Evolutionary conservation across 495 filamentous ascomycete species (phyloP), one percentile per base, ranked within the genome.

Genomic region (Podospora anserina): DNA sequence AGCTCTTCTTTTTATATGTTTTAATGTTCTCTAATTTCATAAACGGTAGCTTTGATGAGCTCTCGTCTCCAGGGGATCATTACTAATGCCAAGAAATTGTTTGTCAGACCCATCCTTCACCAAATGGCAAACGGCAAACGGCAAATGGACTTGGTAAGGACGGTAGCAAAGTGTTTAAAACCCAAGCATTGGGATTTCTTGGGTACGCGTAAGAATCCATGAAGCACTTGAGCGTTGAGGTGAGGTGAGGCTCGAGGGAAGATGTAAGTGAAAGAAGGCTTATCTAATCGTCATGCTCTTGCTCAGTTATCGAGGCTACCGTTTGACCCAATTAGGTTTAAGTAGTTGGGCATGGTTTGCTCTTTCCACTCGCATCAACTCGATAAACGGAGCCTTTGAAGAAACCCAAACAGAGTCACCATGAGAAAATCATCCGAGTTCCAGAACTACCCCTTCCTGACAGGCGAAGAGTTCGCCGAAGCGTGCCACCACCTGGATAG

Each of bases 401-500:
- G 19, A 28, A 32, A 57, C 4, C 5, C 20, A 44, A 34, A 6
- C 27, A 68, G 16, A 11, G 19, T 23, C 16, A 44, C 26, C 7
- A 44, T 11, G 16, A 57, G 4, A 26, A 63, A 49, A 32, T 61
- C 61, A 0, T 76, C 80, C 5, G 73, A 74, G 2, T 77, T 79
- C 68, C 23, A 72, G 55, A 76, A 72, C 54, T 87, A 83, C 71
- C 89, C 88, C n/a, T 86, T 85, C 63, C 81, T 91, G 16, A 84
- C 80, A 23, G 70, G 74, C 20, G 81, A 82, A 32, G 88, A 91
- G 71, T 92, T 92, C 68, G 76, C 85, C 44, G 75, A 82, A 72
- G 86, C 82, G 63, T 90, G 88, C 77, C 82, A 86, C 74, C 81
- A 81, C 54, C 80, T 92, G 23, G 82, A 84, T 55, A 76, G 84